These are phyloP conservation scores for Echeveria elegans DNA, from an alignment of 164 flowering plant genomes.

Conservation along the genomic window DNA sequence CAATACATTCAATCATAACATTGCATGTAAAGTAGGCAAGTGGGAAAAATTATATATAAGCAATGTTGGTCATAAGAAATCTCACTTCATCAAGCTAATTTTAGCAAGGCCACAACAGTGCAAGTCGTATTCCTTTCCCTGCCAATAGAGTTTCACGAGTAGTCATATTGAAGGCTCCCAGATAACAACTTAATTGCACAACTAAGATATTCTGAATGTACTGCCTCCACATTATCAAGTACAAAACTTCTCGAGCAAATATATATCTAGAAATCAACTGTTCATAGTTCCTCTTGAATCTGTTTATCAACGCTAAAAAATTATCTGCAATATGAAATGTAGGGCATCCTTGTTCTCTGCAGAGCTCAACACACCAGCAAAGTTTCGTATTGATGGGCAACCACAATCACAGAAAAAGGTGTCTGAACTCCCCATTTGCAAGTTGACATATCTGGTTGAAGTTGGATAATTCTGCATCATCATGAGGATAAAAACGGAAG, in stretches of 20 bases:
- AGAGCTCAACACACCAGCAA: neutral
- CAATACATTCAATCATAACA: too few species aligned
- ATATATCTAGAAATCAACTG: too few species aligned
- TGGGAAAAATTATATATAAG: too few species aligned
- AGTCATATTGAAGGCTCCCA: neutral
- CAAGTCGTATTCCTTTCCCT: neutral
- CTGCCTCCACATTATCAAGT: neutral
- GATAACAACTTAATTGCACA: neutral
- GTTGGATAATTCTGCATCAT: slow-evolving; percentile 35
- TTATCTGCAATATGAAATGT: neutral
- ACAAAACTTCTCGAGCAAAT: neutral
- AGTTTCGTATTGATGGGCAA: neutral
- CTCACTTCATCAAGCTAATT: too few species aligned
- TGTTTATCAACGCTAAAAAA: neutral
- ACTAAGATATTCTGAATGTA: neutral
- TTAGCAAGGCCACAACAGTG: too few species aligned
- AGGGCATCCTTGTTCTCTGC: too few species aligned
- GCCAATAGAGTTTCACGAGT: neutral
- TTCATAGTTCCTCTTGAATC: neutral
- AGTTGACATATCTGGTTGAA: slow-evolving; percentile 65
- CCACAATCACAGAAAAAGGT: slow-evolving; percentile 49
- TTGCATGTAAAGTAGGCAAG: too few species aligned
- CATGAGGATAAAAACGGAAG: slow-evolving; percentile 1
- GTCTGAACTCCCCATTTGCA: slow-evolving; percentile 68
- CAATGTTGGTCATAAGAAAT: too few species aligned